Conservation (phyloP, 1,139 yeast genomes). For the Geotrichum candidum region DNA sequence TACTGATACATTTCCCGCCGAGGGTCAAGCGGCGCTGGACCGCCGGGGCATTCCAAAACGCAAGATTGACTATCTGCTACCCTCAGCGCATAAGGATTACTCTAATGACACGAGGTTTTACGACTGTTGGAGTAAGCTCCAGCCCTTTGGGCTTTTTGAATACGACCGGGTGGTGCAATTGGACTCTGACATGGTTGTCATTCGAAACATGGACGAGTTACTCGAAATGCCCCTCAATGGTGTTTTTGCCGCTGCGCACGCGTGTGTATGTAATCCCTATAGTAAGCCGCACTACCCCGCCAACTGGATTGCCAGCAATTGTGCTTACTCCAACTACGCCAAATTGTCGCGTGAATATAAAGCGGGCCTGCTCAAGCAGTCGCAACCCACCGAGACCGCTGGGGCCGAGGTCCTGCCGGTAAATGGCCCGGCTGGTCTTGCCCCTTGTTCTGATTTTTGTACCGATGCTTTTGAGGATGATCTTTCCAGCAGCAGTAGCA, state of each 20-base stretch:
- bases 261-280: conserved; percentile 55
- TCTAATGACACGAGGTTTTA: conserved; percentile 45
- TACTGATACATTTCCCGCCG: conserved; percentile 41
- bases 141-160: conserved; percentile 45
- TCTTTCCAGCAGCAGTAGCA: too few relatives aligned
- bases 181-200: conserved; percentile 52
- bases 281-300: conserved; percentile 46
- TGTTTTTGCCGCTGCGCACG: conserved; percentile 52
- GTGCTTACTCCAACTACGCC: conserved; percentile 43
- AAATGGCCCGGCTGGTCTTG: not conserved
- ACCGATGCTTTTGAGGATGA: not conserved
- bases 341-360: conserved; percentile 18
- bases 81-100: conserved; percentile 41
- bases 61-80: conserved; percentile 41
- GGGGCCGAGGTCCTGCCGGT: not conserved
- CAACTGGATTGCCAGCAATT: conserved; percentile 46
- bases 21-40: conserved; percentile 39
- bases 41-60: conserved; percentile 39
- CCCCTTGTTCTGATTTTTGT: conserved; percentile 12
- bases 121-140: conserved; percentile 56
- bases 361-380: not conserved
- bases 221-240: conserved; percentile 38
- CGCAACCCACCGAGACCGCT: not conserved
- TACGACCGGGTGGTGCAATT: conserved; percentile 47
- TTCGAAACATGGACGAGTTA: conserved; percentile 51